phyloP scores from a whole-genome alignment of 2,329 filamentous ascomycete species.

The Penicillium sp. region DNA sequence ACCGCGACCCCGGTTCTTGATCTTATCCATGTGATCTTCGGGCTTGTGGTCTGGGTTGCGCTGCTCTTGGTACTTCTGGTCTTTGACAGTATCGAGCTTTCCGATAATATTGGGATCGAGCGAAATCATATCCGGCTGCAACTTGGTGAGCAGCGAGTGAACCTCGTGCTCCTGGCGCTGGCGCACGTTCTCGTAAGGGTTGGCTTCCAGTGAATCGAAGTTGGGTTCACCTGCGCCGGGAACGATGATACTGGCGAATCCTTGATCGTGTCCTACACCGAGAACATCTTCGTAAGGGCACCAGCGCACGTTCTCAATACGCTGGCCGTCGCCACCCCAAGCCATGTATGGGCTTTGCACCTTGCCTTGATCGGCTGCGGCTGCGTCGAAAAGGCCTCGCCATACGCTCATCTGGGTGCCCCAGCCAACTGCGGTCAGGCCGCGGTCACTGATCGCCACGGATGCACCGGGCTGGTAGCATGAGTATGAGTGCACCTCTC shows the following conservation, averaged over 20 bases:
- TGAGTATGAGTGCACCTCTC: constrained; percentile 85
- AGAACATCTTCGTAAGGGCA: constrained; percentile 94
- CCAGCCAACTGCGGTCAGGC: constrained; percentile 85
- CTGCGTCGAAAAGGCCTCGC: constrained; percentile 82
- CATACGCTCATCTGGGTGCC: constrained; percentile 86
- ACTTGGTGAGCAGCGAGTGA: constrained; percentile 84
- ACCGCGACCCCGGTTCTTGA: constrained; percentile 77
- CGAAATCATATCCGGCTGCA: constrained; percentile 95
- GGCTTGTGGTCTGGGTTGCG: constrained; percentile 73
- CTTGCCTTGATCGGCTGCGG: constrained; percentile 68
- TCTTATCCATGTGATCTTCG: constrained; percentile 56
- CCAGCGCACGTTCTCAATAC: constrained; percentile 79
- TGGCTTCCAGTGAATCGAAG: constrained; percentile 88
- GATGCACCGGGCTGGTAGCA: constrained; percentile 79
- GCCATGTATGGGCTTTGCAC: constrained; percentile 87
- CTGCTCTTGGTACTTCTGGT: constrained; percentile 73
- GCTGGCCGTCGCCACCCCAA: constrained; percentile 83
- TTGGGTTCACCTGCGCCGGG: constrained; percentile 96
- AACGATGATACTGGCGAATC: constrained; percentile 86
- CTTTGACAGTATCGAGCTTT: constrained; percentile 76
- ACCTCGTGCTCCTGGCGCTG: constrained; percentile 93
- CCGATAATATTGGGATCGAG: constrained; percentile 91
- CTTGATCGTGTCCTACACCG: constrained; percentile 77
- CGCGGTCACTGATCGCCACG: constrained; percentile 83
- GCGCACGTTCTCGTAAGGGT: constrained; percentile 91